Evolutionary conservation across 2,329 filamentous ascomycete genomes (phyloP).

Genomic region (Fusarium vanettenii): DNA sequence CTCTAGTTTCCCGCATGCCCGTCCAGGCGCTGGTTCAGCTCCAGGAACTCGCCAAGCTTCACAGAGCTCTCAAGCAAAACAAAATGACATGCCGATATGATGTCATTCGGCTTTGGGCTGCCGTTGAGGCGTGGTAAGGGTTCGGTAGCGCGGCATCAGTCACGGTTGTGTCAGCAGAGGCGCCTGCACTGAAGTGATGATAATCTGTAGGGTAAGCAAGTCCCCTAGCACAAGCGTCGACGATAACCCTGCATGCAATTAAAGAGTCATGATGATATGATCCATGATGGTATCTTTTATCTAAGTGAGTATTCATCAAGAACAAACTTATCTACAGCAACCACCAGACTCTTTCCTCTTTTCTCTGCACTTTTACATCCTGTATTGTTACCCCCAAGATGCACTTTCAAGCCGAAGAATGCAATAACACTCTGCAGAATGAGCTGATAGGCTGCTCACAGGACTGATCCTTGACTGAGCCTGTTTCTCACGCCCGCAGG

Average conservation of each 20-base stretch:
- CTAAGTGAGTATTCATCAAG: background rate
- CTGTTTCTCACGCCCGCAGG: background rate
- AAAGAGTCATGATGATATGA: slow-evolving; percentile 34
- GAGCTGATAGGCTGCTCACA: background rate
- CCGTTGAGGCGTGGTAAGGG: slow-evolving; percentile 1
- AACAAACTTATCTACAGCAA: background rate
- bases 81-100: slow-evolving; percentile 21
- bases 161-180: slow-evolving; percentile 20
- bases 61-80: background rate
- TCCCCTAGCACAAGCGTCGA: slow-evolving; percentile 10
- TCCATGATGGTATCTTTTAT: background rate
- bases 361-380: background rate
- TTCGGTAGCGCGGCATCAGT: slow-evolving; percentile 25
- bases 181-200: background rate
- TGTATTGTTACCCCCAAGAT: background rate
- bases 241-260: slow-evolving; percentile 32
- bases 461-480: background rate
- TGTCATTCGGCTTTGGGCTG: slow-evolving; percentile 27
- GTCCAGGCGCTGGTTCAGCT: background rate
- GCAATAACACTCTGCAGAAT: background rate
- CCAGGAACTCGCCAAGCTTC: background rate
- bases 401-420: background rate
- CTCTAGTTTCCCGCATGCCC: background rate
- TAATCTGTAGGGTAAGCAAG: slow-evolving; percentile 26
- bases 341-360: background rate